Conservation (phyloP, 495 filamentous ascomycete genomes). For the Xylona heveae region DNA sequence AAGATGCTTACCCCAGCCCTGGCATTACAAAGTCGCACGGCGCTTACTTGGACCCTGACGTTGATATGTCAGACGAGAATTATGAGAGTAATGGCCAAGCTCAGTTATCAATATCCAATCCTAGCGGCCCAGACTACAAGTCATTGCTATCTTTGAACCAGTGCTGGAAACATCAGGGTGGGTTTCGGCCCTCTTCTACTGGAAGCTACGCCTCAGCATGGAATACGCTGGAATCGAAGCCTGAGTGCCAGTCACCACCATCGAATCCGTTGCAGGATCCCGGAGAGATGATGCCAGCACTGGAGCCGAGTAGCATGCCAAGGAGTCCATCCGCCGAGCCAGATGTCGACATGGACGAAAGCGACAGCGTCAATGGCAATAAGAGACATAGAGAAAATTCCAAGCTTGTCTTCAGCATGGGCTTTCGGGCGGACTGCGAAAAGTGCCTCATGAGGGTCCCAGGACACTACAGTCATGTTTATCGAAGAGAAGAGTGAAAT, state of each 20-base stretch:
- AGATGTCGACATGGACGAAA: neutral
- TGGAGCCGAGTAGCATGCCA: too few species aligned
- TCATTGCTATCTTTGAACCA: too few species aligned
- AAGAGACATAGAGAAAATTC: conserved; percentile 13
- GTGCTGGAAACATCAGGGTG: too few species aligned
- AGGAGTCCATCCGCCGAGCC: too few species aligned
- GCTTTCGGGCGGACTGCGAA: conserved; percentile 67
- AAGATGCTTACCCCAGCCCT: neutral
- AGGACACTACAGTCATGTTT: conserved; percentile 81
- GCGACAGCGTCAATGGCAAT: neutral
- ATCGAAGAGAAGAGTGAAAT: too few species aligned
- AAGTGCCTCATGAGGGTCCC: conserved; percentile 64
- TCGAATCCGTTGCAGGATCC: neutral
- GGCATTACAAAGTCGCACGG: too few species aligned
- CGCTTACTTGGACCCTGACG: too few species aligned
- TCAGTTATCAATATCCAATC: too few species aligned
- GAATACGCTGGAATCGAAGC: neutral
- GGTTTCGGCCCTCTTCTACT: too few species aligned
- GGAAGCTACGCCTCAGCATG: too few species aligned
- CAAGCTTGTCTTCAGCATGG: conserved; percentile 60
- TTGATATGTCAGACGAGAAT: neutral
- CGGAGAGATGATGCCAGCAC: neutral
- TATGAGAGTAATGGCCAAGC: too few species aligned
- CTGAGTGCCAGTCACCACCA: neutral
- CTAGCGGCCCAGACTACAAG: too few species aligned